Evolutionary conservation across 2,329 filamentous ascomycete genomes (phyloP), one percentile per base, ranked within the genome.

Genomic region (Penicillium psychrosexuale): DNA sequence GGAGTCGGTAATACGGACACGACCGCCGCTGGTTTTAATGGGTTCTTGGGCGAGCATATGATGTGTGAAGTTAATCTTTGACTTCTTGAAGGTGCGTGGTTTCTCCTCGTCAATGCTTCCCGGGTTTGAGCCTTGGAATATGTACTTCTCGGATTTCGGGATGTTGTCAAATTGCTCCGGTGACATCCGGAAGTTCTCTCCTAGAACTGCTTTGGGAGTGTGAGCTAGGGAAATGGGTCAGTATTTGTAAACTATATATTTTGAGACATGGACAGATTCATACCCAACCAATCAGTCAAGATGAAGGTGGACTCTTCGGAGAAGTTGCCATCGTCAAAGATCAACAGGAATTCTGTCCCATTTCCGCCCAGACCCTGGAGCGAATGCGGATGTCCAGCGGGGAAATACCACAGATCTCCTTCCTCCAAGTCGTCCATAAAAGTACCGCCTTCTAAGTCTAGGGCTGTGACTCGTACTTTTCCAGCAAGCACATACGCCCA

Each of bases 371-470:
- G 74, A 0, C 87, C 88, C 69, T 91, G 88, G 0, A 91, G 79
- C 0, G 86, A 89, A 70, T 91, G 88, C 5, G 88, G 88, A 38
- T 89, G 82, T 2, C 88, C 88, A 12, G 84, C 83, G 9, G 88
- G 88, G 73, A 91, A 91, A 65, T 90, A 91, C 87, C 87, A 91
- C 8, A 91, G 67, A 61, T 91, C 88, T 9, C 89, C 88, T 67
- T 86, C 85, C 67, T 85, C 81, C 28, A 91, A 74, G 66, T 91
- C 88, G 56, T 90, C 88, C 61, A 90, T 84, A 68, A 89, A 90
- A 64, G 82, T 88, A 50, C 87, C 85, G 9, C 88, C 88, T 56
- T 91, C 86, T 39, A 86, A 84, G 71, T 91, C 87, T 17, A 91
- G 80, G 0, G 85, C 88, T 0, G 87, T 90, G 47, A 91, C 82